Conservation (phyloP, 306 rosid genomes). For the Vigna angularis region DNA sequence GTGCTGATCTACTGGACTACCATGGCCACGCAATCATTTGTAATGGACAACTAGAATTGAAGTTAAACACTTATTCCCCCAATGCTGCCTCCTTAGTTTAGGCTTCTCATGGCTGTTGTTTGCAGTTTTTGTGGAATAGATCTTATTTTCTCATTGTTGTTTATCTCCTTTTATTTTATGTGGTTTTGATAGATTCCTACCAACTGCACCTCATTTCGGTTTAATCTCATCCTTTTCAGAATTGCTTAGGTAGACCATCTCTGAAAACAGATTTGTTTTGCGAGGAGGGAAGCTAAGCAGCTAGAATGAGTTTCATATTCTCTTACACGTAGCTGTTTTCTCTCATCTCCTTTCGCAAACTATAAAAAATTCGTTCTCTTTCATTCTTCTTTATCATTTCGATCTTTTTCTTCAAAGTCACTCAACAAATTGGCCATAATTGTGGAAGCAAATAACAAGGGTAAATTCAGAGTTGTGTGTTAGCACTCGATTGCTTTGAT, state of each 20-base stretch:
- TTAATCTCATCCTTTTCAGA: background rate
- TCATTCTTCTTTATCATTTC: too few species aligned
- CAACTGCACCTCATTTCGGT: background rate
- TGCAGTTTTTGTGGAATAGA: background rate
- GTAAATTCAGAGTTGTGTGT: too few species aligned
- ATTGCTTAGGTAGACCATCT: background rate
- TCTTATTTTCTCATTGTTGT: background rate
- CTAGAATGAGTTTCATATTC: background rate
- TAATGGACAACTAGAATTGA: slow-evolving; percentile 5
- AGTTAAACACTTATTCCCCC: background rate
- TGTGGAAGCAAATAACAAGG: too few species aligned
- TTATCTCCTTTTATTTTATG: background rate
- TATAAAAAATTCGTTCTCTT: too few species aligned
- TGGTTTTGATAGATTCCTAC: background rate
- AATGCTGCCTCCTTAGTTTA: slow-evolving; percentile 8
- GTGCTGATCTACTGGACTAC: background rate
- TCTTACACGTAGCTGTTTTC: background rate
- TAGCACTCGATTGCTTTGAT: too few species aligned
- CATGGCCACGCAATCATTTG: too few species aligned
- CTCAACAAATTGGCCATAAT: too few species aligned
- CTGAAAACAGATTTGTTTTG: background rate
- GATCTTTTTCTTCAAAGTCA: too few species aligned
- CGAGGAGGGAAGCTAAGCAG: background rate
- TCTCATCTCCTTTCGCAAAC: too few species aligned
- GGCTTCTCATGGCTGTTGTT: slow-evolving; percentile 16